Evolutionary conservation across 768 basidiomycete genomes (phyloP), one percentile per base, ranked within the genome.

Genomic region (Phallus indusiatus): DNA sequence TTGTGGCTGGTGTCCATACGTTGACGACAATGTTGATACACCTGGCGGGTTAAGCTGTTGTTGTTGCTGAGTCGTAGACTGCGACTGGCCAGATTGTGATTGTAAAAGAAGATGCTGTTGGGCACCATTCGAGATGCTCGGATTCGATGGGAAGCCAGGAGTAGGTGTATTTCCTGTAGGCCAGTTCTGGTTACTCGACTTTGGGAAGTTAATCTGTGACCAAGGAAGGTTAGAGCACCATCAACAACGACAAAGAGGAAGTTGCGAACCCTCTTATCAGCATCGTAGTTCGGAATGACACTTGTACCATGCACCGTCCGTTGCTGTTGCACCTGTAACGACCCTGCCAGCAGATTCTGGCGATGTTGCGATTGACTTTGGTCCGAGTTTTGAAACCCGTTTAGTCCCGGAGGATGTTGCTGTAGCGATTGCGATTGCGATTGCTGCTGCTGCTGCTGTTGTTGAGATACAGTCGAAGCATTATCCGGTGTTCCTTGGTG

Each of bases 401-500:
- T 87, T 53, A 90, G 69, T n/a, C 87, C 88, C 24, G 88, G 87
- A n/a, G 86, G 87, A 69, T 84, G 87, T 54, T 54, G 53, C 28
- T 54, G 53, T 34, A 51, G 50, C 50, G 53, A 47, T 3, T 66
- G 62, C 2, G 62, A 64, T 20, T 68, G 70, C 1, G 64, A 67
- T 21, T 75, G 74, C 12, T 67, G 66, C n/a, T 69, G 67, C 24
- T 67, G 64, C 46, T 69, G 69, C 56, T 66, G 70, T 61, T 72
- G 65, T 33, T 65, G 66, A 53, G 66, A 68, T 22, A 65, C 42
- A 4, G 42, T 42, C n/a, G 42, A 42, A 42, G 2, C 12, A 42
- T 42, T n/a, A 22, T 51, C 12, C 20, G 11, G 50, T 14, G 50
- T 51, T 18, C 50, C 50, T 42, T 42, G 42, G 28, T 51, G 68